These are phyloP conservation scores for Adansonia gregorii DNA, from an alignment of 441 rosid genomes.

Conservation along the genomic window DNA sequence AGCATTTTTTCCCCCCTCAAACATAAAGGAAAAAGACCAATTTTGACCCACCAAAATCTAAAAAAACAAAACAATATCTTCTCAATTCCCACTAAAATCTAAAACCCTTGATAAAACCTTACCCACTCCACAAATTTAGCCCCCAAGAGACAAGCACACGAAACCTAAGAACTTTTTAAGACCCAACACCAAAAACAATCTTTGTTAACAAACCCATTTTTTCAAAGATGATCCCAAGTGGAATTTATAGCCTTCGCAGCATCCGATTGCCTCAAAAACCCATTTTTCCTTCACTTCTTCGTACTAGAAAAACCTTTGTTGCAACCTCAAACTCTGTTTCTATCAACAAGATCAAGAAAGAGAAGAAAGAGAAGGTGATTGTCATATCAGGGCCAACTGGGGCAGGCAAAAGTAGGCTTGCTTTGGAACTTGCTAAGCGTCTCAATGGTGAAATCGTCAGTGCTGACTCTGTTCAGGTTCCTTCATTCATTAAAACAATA, in stretches of 20 bases:
- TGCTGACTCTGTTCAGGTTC: slow-evolving; percentile 95
- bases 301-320: slow-evolving; percentile 40
- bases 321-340: slow-evolving; percentile 41
- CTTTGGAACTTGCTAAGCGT: slow-evolving; percentile 85
- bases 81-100: not conserved
- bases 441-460: slow-evolving; percentile 91
- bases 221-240: slow-evolving; percentile 36
- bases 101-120: slow-evolving; percentile 28
- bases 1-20: too few species aligned
- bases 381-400: slow-evolving; percentile 95
- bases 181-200: not conserved
- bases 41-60: not conserved
- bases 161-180: not conserved
- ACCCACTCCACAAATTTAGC: not conserved
- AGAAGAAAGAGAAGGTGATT: slow-evolving; percentile 52
- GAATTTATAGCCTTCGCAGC: slow-evolving; percentile 47
- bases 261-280: slow-evolving; percentile 42
- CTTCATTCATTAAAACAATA: not conserved
- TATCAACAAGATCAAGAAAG: slow-evolving; percentile 13
- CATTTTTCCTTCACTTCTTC: slow-evolving; percentile 25
- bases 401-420: slow-evolving; percentile 81
- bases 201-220: not conserved
- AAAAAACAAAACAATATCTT: not conserved
- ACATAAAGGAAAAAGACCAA: not conserved
- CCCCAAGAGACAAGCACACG: not conserved